Conservation (phyloP, 768 basidiomycete genomes). For the Cubamyces sp. region DNA sequence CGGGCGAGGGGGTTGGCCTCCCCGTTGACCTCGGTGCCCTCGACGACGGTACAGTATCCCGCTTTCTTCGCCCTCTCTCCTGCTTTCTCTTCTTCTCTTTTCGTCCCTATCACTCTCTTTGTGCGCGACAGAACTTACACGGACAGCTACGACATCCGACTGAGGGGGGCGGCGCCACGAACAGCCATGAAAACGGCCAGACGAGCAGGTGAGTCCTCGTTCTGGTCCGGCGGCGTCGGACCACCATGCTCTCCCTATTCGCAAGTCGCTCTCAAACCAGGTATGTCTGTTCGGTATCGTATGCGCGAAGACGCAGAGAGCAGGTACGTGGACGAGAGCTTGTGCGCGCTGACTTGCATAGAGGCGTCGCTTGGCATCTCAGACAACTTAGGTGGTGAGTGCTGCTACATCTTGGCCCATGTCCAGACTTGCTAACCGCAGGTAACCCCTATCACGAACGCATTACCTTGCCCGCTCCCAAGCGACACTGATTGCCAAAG, state of each 20-base stretch:
- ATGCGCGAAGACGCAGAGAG: no score
- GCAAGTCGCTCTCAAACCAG: neutral
- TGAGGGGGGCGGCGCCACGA: neutral
- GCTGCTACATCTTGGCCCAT: neutral
- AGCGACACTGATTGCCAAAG: neutral
- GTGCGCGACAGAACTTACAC: neutral
- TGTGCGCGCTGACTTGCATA: no score
- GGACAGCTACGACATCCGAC: neutral
- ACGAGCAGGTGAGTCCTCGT: slow-evolving; percentile 3
- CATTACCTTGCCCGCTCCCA: no score
- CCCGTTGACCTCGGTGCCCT: slow-evolving; percentile 7
- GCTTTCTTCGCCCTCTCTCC: no score
- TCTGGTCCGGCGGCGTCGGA: slow-evolving; percentile 6
- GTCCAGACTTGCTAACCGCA: slow-evolving; percentile 10
- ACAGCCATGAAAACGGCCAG: neutral
- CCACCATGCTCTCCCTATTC: neutral
- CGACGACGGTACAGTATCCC: slow-evolving; percentile 10
- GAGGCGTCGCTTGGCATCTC: no score
- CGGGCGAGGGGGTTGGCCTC: slow-evolving; percentile 10
- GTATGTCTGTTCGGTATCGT: neutral
- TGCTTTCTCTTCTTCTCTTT: neutral
- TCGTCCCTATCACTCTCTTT: neutral
- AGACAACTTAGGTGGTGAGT: neutral
- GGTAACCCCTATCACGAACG: neutral
- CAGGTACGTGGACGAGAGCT: no score